Evolutionary conservation across 495 filamentous ascomycete species (phyloP).

Genomic region (Daldinia grandis): DNA sequence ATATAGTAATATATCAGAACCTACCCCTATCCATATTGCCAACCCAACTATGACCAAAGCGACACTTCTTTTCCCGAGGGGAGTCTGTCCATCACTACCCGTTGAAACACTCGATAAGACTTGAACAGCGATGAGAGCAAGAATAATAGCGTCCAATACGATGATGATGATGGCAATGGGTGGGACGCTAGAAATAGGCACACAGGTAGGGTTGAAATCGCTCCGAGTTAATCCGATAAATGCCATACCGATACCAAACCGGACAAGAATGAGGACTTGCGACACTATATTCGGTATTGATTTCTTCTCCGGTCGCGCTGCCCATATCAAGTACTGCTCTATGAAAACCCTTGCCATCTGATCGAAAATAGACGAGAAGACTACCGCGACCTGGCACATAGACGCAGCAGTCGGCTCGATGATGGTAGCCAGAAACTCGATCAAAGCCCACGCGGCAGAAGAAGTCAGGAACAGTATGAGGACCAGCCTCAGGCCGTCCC

Average conservation of each 20-base stretch:
- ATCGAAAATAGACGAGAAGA: conserved; percentile 62
- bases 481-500: conserved; percentile 70
- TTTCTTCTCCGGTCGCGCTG: conserved; percentile 48
- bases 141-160: conserved; percentile 56
- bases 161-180: conserved; percentile 56
- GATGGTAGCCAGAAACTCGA: conserved; percentile 58
- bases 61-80: conserved; percentile 42
- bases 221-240: conserved; percentile 60
- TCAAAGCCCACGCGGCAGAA: conserved; percentile 60
- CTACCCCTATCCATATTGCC: conserved; percentile 59
- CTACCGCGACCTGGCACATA: conserved; percentile 57
- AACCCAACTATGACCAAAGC: conserved; percentile 54
- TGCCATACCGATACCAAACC: conserved; percentile 57
- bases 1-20: conserved; percentile 18
- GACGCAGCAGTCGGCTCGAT: conserved; percentile 53
- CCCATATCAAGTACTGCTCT: conserved; percentile 64
- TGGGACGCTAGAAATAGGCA: conserved; percentile 54
- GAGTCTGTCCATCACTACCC: conserved; percentile 29
- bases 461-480: conserved; percentile 62
- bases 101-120: conserved; percentile 46
- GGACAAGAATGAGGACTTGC: conserved; percentile 54
- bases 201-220: conserved; percentile 60
- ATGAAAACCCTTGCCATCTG: conserved; percentile 59
- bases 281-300: conserved; percentile 43
- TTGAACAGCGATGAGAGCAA: conserved; percentile 49